Base-by-base conservation (phyloP, 148 eudicot species). In the Spergularia bocconei region DNA sequence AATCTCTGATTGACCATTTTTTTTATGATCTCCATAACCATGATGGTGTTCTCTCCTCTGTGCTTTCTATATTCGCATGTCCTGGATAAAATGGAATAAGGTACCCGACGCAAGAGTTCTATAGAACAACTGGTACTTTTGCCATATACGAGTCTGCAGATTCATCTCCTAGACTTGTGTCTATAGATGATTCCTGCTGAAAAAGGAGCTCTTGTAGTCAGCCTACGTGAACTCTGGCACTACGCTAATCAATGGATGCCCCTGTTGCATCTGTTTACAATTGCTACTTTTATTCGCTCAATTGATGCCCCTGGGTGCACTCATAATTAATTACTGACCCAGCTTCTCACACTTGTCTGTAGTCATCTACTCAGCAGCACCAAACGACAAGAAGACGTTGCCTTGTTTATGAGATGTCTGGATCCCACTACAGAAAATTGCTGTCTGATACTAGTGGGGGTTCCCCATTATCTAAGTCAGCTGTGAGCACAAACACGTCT, bases 321-420 rank as follows among this genome's bases (percentile, higher is more conserved):
- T 14, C 50, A 61, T 56, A 25, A 19, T 6, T 60, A 13, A 2
- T 20, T 55, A 71, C 68, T 75, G 13, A 70, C 56, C 23, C 39
- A n/a, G n/a, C 36, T 57, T 63, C 71, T 52, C 8, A 70, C 39
- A 56, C 36, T 57, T 64, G 17, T 62, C 47, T 65, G 54, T 14
- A 57, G 62, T 59, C 56, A 50, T 76, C 33, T 50, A 61, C 75
- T 36, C 21, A 75, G 73, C 84, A 75, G 51, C 82, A 80, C 53
- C 81, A 84, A 72, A 67, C 75, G 10, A 73, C 77, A 70, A 77
- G 84, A 36, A 83, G 84, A 17, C 84, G 87, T 33, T 74, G 87
- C 73, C 76, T 86, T n/a, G 70, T 83, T 41, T 86, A 78, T 76
- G 86, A 83, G 73, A 63, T 83, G 81, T 76, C 88, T 23, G 88